Base-by-base conservation (phyloP, 176 grass and related monocot genomes). In the Stipa capillata region DNA sequence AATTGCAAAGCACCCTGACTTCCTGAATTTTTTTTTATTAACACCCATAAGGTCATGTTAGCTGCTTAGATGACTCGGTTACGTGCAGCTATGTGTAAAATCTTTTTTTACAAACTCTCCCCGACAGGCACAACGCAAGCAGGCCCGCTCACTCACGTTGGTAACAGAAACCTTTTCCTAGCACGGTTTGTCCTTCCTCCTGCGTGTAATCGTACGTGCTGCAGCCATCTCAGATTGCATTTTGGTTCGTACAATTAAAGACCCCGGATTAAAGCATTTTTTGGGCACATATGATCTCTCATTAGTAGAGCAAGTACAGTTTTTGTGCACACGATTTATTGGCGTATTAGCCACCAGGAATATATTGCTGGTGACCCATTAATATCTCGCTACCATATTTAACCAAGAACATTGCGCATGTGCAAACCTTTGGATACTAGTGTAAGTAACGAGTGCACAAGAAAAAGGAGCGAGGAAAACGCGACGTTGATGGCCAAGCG, bases 401-500 rank as follows among this genome's bases (percentile, higher is more conserved):
- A 2, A 47, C 9, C 21, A 48, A 3, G 52, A 24, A 35, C 51
- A 50, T 71, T 33, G 14, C 48, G 37, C 74, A 77, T 65, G 73
- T 5, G 37, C 62, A 17, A 77, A 4, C 56, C 65, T 24, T 65
- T 83, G 31, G 33, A 41, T n/a, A 4, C 24, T 68, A 55, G 63
- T 13, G 18, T 13, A 12, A 73, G 58, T 11, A 36, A 45, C 57
- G 31, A 31, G 24, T 41, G 24, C 36, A 59, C 58, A 59, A 3
- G n/a, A 49, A 66, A 68, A 51, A 28, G 18, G 61, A 42, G 18
- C 1, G 8, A 13, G 25, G 69, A 65, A 29, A 51, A 45, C 48
- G 58, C 28, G 82, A 89, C 69, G 69, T 84, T 69, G 87, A 85
- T 54, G 25, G 69, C 25, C 76, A 31, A 69, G 8, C 81, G n/a